Evolutionary conservation across 2,329 filamentous ascomycete genomes (phyloP).

Genomic region (Fusarium sp.): DNA sequence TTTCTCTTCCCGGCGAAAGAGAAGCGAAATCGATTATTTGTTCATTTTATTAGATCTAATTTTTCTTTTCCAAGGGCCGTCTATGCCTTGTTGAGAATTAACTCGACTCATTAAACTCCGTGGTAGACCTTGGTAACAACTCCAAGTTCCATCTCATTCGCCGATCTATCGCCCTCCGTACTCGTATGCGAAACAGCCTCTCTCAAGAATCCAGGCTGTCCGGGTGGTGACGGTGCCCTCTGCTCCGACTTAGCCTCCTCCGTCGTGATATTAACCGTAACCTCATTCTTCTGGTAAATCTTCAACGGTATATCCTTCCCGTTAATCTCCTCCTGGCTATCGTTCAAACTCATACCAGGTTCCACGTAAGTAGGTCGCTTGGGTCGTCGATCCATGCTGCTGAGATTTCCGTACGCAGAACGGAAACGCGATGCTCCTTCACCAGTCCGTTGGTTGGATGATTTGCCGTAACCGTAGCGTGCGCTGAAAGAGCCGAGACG

Average conservation of each 20-base stretch:
- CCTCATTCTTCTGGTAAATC: conserved; percentile 54
- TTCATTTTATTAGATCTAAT: background rate
- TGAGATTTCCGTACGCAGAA: conserved; percentile 42
- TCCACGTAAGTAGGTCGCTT: conserved; percentile 18
- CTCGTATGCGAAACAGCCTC: background rate
- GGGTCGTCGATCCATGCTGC: conserved; percentile 29
- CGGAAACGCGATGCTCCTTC: conserved; percentile 38
- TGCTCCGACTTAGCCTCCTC: conserved; percentile 12
- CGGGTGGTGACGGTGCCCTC: conserved; percentile 3
- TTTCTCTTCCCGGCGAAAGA: no score
- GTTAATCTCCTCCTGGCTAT: conserved; percentile 55
- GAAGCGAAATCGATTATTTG: no score
- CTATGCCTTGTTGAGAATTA: background rate
- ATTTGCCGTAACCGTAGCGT: conserved; percentile 41
- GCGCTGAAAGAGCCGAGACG: conserved; percentile 45
- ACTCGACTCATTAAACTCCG: conserved; percentile 24
- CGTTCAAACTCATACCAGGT: conserved; percentile 41
- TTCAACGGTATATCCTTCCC: conserved; percentile 49
- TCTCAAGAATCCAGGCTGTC: background rate
- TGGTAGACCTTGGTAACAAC: conserved; percentile 44
- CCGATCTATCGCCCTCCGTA: conserved; percentile 17
- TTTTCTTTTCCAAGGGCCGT: background rate
- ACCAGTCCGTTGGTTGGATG: conserved; percentile 40
- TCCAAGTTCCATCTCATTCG: conserved; percentile 39
- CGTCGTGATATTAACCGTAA: conserved; percentile 43